Base-by-base conservation (phyloP, 208 protist genomes). In the Crithidia sp. region DNA sequence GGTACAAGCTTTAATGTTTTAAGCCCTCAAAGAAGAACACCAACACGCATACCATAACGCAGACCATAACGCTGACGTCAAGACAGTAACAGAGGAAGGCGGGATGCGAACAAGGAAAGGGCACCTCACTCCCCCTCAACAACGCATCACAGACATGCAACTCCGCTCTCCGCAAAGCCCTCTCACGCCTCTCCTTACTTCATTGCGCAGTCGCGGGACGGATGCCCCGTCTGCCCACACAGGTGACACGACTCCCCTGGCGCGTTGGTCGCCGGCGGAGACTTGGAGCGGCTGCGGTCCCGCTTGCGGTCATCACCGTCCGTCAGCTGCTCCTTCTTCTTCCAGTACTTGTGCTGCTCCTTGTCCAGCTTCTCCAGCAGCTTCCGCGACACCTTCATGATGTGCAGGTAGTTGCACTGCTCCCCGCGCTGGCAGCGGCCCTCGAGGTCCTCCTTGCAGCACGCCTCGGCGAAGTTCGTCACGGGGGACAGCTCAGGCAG, bases 391-490 rank as follows among this genome's bases (percentile, higher is more conserved):
- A 97, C 89, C 57, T 93, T 95, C 84, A 98, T 96, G 49, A 99
- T 88, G 83, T 99, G 98, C 65, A 99, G 90, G 77, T 99, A 99
- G 86, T 99, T 99, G 88, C 98, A 99, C 82, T 98, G 97, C 36
- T 88, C 85, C 7, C 96, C 97, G 45, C 97, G 92, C 28, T 67
- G 71, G 85, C 98, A 99, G 17, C 86, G 81, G 57, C 84, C 84
- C 72, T 98, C 94, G 44, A 99, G 89, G 70, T 98, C 98, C 76
- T 99, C 97, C 69, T 98, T 94, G 90, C 98, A 99, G 79, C 95
- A 94, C 52, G 98, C 98, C 76, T 99, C 98, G 2, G 88, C 87
- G 74, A 99, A 99, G 84, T 99, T 98, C 19, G 93, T 98, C 5
- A 99, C 98, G 5, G 98, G 98, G n/a, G 93, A 98, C 75, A 99